Evolutionary conservation across 306 rosid species (phyloP).

Genomic region (Lathyrus aphaca): DNA sequence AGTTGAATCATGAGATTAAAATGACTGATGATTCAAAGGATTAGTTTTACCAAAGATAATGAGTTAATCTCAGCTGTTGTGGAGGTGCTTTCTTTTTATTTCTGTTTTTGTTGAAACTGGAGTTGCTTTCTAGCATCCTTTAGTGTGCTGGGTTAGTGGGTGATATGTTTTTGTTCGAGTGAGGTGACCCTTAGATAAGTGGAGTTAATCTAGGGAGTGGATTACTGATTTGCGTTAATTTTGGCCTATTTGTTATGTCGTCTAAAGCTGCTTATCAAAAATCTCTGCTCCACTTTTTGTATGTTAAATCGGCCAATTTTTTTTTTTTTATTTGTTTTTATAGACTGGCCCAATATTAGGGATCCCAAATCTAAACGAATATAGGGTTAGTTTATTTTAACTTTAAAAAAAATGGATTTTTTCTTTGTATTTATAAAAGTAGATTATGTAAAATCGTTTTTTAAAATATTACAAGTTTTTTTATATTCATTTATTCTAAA

Average conservation of each 20-base stretch:
- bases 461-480: too few species aligned
- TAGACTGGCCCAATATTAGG: background rate
- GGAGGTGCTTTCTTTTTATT: background rate
- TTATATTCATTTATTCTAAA: too few species aligned
- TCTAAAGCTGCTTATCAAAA: conserved; percentile 36
- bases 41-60: conserved; percentile 22
- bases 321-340: background rate
- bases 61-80: conserved; percentile 10
- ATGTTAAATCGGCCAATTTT: background rate
- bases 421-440: too few species aligned
- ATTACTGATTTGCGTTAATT: conserved; percentile 28
- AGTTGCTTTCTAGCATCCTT: conserved; percentile 26
- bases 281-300: conserved; percentile 12
- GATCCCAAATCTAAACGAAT: background rate
- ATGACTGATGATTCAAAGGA: conserved; percentile 17
- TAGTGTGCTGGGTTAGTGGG: conserved; percentile 31
- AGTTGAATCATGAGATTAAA: conserved; percentile 35
- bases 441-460: too few species aligned
- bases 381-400: too few species aligned
- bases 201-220: conserved; percentile 25
- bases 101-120: background rate
- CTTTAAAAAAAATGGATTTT: too few species aligned
- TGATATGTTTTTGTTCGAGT: conserved; percentile 16
- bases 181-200: conserved; percentile 9
- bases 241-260: conserved; percentile 32